Conservation (phyloP, 495 filamentous ascomycete genomes). For the Penicillium cinerascens region DNA sequence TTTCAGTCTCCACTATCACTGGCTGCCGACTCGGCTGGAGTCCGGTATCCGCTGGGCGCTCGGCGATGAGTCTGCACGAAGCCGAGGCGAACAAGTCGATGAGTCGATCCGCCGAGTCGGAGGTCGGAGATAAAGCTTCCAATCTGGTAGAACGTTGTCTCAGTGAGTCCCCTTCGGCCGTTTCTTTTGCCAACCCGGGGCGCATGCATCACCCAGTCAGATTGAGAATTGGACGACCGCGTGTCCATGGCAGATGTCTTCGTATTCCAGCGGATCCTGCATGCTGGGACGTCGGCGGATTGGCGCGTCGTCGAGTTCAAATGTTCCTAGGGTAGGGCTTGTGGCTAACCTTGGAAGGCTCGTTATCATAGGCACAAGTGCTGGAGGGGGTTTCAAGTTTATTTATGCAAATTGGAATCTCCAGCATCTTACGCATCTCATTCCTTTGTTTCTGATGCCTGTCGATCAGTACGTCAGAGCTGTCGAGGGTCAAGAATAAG, state of each 20-base stretch:
- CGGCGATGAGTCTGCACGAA: neutral
- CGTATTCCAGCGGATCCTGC: neutral
- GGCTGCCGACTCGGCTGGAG: slow-evolving; percentile 3
- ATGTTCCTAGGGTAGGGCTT: no score
- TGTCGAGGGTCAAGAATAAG: no score
- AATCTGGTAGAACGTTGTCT: neutral
- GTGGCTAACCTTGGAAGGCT: no score
- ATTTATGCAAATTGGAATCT: no score
- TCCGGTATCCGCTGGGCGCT: neutral
- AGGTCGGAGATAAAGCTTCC: neutral
- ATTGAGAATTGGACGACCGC: neutral
- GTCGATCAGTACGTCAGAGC: no score
- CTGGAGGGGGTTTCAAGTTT: no score
- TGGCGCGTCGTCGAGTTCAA: neutral
- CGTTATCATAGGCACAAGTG: no score
- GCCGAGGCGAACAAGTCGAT: slow-evolving; percentile 2
- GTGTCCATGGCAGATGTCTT: neutral
- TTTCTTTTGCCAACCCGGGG: neutral
- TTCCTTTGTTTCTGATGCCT: no score
- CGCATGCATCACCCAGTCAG: neutral
- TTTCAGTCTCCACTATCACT: slow-evolving; percentile 12
- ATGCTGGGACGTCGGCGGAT: neutral
- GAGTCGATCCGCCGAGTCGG: neutral
- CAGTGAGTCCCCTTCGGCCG: neutral
- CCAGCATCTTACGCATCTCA: no score